Base-by-base conservation (phyloP, 208 protist species). In the Leishmania major region DNA sequence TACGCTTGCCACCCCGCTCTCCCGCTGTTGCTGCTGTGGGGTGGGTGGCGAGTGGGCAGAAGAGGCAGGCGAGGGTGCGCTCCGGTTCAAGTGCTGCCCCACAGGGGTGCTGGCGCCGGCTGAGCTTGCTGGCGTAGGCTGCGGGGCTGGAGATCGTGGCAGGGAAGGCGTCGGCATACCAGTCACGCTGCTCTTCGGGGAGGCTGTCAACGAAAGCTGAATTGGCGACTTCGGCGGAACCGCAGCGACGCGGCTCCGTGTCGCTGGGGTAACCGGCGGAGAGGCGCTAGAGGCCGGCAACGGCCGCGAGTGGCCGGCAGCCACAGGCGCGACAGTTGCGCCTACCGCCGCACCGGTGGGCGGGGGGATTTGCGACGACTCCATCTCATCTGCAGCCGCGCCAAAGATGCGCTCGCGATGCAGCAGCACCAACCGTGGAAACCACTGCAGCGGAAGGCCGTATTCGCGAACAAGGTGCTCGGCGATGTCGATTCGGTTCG, bases 381-480 rank as follows among this genome's bases (percentile, higher is more conserved):
- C 77, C 31, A 40, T 28, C 3, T 10, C 43, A 19, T 71, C 45
- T 25, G 43, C 45, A 1, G 79, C 40, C 7, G 59, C 22, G 15
- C 78, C 74, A 59, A 76, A 86, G 62, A 49, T 62, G 15, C 78
- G 82, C 53, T 86, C 64, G 55, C 78, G 72, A 51, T 82, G 82
- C 45, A 75, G 74, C 35, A 76, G 77, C 15, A 86, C 82, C 1
- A 97, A 84, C n/a, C 73, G 85, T 40, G 94, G 92, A 78, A 97
- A 97, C 90, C 90, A 94, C 83, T 92, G 84, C 28, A 91, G 77
- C 1, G 94, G 92, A 31, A 97, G 84, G 15, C 81, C 82, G 87
- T 97, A 97, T 57, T 81, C 75, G 6, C 89, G 80, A 4, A 87
- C 84, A 31, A 96, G 90, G 79, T 94, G 90, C 66, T 77, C 73